These are phyloP conservation scores for Astraeus odoratus DNA, from an alignment of 768 basidiomycete genomes.

Conservation along the genomic window DNA sequence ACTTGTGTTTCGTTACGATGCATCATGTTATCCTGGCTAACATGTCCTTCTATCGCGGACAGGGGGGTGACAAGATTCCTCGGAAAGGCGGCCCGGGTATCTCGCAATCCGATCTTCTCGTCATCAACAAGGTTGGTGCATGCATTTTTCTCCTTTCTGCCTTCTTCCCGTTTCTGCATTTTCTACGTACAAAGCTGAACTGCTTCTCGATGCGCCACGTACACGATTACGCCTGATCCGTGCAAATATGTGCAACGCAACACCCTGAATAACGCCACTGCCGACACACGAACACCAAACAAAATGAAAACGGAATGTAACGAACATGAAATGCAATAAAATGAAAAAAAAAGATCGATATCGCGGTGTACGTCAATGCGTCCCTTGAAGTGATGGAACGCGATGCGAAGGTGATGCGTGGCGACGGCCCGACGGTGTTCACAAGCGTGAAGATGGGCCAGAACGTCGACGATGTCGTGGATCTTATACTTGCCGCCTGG, in stretches of 20 bases:
- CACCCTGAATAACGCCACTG: neutral
- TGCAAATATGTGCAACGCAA: neutral
- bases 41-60: neutral
- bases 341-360: slow-evolving; percentile 61
- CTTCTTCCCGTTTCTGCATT: neutral
- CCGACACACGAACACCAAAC: neutral
- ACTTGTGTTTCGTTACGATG: neutral
- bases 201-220: too few species aligned
- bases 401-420: slow-evolving; percentile 90
- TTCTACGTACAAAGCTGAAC: too few species aligned
- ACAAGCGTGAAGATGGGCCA: slow-evolving; percentile 71
- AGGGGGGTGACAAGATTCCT: slow-evolving; percentile 98
- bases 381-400: slow-evolving; percentile 93
- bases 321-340: neutral
- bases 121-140: slow-evolving; percentile 80
- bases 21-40: neutral
- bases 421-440: slow-evolving; percentile 90
- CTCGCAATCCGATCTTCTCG: slow-evolving; percentile 88
- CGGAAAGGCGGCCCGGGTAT: slow-evolving; percentile 98
- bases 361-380: slow-evolving; percentile 88
- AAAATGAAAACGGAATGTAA: neutral
- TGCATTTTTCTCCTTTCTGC: neutral
- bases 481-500: slow-evolving; percentile 87
- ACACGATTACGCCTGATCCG: too few species aligned
- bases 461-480: slow-evolving; percentile 77